These are phyloP conservation scores for Euphorbia celastroides DNA, from an alignment of 441 rosid genomes.

Conservation along the genomic window DNA sequence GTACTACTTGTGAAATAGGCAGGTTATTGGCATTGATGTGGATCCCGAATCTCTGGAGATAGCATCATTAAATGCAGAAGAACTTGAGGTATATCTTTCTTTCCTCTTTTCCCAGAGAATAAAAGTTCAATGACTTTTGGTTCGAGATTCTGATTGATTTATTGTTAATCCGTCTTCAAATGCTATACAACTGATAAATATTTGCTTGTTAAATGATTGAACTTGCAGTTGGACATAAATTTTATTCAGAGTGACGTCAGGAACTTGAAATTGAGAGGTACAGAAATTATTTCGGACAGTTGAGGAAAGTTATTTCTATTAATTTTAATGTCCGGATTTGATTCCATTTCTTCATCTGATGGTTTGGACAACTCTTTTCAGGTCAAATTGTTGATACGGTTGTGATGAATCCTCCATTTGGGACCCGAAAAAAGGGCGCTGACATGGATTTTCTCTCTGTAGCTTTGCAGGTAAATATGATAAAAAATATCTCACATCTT, in stretches of 20 bases:
- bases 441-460: conserved; percentile 78
- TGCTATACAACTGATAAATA: conserved; percentile 14
- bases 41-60: conserved; percentile 70
- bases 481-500: neutral
- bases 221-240: conserved; percentile 69
- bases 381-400: conserved; percentile 71
- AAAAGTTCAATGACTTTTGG: neutral
- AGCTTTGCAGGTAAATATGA: conserved; percentile 54
- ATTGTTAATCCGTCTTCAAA: neutral
- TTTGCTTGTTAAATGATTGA: conserved; percentile 14
- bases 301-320: neutral
- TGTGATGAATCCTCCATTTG: conserved; percentile 98
- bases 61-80: conserved; percentile 72
- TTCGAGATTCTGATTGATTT: neutral
- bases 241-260: conserved; percentile 68
- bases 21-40: conserved; percentile 70
- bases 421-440: conserved; percentile 82
- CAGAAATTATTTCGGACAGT: neutral
- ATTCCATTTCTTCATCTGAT: conserved; percentile 10
- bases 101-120: neutral
- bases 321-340: neutral
- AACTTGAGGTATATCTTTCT: conserved; percentile 56
- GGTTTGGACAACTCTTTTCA: conserved; percentile 20
- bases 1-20: conserved; percentile 36
- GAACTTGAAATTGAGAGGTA: conserved; percentile 69